Evolutionary conservation across 2,329 filamentous ascomycete genomes (phyloP).

Genomic region (Calonectria pteridis): DNA sequence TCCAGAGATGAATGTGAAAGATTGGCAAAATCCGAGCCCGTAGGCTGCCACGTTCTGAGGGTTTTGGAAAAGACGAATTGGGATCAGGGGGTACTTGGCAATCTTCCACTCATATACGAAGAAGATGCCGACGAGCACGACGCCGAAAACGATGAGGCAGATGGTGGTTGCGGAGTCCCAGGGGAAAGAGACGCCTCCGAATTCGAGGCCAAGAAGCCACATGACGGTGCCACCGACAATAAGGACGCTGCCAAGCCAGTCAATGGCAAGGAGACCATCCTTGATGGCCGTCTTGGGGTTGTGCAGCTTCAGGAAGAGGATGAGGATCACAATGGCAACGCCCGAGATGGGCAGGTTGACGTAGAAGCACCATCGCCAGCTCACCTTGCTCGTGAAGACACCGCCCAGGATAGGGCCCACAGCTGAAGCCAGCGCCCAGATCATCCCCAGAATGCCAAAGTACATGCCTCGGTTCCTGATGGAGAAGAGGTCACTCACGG

Average conservation of each 20-base stretch:
- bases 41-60: slow-evolving; percentile 76
- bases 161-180: slow-evolving; percentile 83
- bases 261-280: slow-evolving; percentile 72
- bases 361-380: slow-evolving; percentile 80
- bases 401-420: slow-evolving; percentile 78
- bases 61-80: slow-evolving; percentile 76
- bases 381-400: slow-evolving; percentile 71
- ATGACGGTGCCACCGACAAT: slow-evolving; percentile 86
- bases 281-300: slow-evolving; percentile 74
- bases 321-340: slow-evolving; percentile 60
- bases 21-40: slow-evolving; percentile 77
- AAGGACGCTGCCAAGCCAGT: slow-evolving; percentile 67
- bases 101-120: slow-evolving; percentile 78
- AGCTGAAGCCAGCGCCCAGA: slow-evolving; percentile 75
- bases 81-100: slow-evolving; percentile 84
- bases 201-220: slow-evolving; percentile 87
- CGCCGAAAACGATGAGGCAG: slow-evolving; percentile 82
- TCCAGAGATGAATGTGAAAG: slow-evolving; percentile 81
- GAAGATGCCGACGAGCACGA: slow-evolving; percentile 74
- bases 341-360: slow-evolving; percentile 70
- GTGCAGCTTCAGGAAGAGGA: slow-evolving; percentile 76
- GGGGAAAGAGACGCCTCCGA: slow-evolving; percentile 81
- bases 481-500: slow-evolving; percentile 68
- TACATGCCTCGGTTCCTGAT: slow-evolving; percentile 64
- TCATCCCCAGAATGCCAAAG: slow-evolving; percentile 64